Evolutionary conservation across 139 green algal species (phyloP).

Genomic region (Dunaliella sp.): DNA sequence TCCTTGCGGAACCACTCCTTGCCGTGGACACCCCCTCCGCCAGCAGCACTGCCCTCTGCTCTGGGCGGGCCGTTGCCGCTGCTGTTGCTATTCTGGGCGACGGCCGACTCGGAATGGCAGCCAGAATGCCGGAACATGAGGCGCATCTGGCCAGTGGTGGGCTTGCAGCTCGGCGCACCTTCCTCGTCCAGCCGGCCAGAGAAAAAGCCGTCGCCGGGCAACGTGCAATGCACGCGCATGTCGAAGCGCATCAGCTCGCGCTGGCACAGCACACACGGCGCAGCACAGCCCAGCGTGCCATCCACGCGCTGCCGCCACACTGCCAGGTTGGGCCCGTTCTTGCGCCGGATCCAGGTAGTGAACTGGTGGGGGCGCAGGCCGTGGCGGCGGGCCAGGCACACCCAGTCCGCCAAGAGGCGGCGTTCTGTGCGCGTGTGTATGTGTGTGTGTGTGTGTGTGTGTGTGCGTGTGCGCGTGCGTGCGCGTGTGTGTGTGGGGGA

Average conservation of each 20-base stretch:
- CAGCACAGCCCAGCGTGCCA: slow-evolving; percentile 54
- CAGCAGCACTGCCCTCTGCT: background rate
- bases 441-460: no score
- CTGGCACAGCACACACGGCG: slow-evolving; percentile 64
- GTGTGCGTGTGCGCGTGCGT: no score
- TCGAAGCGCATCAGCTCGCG: slow-evolving; percentile 51
- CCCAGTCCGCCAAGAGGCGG: slow-evolving; percentile 35
- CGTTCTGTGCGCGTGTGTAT: slow-evolving; percentile 15
- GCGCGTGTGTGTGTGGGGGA: no score
- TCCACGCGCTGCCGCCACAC: slow-evolving; percentile 57
- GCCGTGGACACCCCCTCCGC: background rate
- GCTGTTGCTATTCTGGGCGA: background rate
- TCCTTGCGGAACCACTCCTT: background rate
- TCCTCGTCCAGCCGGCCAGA: slow-evolving; percentile 42
- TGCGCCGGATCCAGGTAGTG: slow-evolving; percentile 63
- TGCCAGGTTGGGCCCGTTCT: slow-evolving; percentile 49
- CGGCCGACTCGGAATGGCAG: background rate
- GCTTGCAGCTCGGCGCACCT: slow-evolving; percentile 37
- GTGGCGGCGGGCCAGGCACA: slow-evolving; percentile 43
- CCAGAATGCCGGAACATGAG: background rate
- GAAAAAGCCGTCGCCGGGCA: slow-evolving; percentile 37
- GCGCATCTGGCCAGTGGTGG: slow-evolving; percentile 46
- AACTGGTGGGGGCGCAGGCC: slow-evolving; percentile 48
- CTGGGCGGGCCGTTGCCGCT: no score
- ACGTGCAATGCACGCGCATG: slow-evolving; percentile 51